These are phyloP conservation scores for Neurospora tetrasperma DNA, from an alignment of 495 filamentous ascomycete genomes.

Conservation along the genomic window DNA sequence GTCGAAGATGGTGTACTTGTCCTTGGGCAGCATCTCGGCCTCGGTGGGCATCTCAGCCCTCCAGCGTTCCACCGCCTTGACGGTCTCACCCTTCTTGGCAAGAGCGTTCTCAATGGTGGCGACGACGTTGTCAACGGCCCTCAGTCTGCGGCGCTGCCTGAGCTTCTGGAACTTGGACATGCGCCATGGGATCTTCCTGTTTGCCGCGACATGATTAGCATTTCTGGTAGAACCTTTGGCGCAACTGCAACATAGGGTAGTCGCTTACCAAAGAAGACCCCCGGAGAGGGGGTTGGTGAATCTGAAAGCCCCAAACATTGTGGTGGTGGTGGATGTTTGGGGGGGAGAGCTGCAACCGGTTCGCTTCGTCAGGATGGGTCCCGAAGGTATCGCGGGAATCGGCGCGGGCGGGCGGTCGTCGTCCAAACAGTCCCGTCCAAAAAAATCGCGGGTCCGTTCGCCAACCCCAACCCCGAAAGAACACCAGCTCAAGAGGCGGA, in stretches of 20 bases:
- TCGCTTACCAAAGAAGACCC: conserved; percentile 71
- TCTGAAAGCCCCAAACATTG: conserved; percentile 76
- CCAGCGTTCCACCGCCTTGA: conserved; percentile 75
- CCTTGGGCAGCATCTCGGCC: conserved; percentile 87
- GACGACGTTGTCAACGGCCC: conserved; percentile 75
- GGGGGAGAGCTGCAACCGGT: background rate
- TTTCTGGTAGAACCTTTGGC: background rate
- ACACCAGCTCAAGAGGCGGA: background rate
- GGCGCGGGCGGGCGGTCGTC: background rate
- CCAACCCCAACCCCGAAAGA: background rate
- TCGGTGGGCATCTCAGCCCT: conserved; percentile 92
- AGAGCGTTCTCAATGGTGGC: conserved; percentile 67
- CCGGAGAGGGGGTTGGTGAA: conserved; percentile 62
- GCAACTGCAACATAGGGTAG: background rate
- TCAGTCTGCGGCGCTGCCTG: conserved; percentile 77
- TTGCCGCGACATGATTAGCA: background rate
- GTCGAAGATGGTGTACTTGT: conserved; percentile 98
- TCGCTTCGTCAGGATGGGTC: conserved; percentile 3
- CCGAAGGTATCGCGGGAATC: background rate
- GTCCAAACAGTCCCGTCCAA: background rate
- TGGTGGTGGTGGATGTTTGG: conserved; percentile 11
- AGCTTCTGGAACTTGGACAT: conserved; percentile 83
- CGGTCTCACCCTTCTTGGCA: conserved; percentile 52
- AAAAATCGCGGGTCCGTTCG: background rate
- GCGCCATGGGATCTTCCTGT: conserved; percentile 96